Conservation (phyloP, 2,329 filamentous ascomycete species). For the Fusarium albosuccineum region DNA sequence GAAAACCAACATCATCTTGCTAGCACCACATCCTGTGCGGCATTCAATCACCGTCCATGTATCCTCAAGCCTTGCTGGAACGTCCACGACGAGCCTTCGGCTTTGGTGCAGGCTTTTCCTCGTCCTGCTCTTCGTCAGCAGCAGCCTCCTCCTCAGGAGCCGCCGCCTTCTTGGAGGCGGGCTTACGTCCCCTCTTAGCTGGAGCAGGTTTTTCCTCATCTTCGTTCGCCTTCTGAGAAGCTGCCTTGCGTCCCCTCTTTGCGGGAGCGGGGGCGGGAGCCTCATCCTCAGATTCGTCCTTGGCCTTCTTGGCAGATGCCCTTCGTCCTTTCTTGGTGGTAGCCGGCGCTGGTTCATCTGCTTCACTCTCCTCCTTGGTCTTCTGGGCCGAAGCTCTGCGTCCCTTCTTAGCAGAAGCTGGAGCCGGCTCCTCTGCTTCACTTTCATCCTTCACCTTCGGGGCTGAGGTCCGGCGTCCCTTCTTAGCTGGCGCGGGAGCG, state of each 20-base stretch:
- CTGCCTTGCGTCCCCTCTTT: conserved; percentile 32
- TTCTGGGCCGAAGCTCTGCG: conserved; percentile 20
- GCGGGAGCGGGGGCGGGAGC: conserved; percentile 16
- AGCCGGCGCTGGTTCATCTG: conserved; percentile 30
- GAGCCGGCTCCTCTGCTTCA: conserved; percentile 29
- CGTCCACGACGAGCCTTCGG: conserved; percentile 44
- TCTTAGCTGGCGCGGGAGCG: conserved; percentile 46
- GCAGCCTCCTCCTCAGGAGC: too few relatives aligned
- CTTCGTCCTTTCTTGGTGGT: conserved; percentile 48
- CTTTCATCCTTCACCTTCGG: conserved; percentile 38
- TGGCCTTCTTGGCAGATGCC: conserved; percentile 28
- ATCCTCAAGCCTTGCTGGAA: conserved; percentile 39
- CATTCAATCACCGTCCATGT: not conserved
- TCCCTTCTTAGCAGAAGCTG: conserved; percentile 18
- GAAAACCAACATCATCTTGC: conserved; percentile 1
- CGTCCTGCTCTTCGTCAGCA: conserved; percentile 34
- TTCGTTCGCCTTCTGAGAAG: conserved; percentile 17
- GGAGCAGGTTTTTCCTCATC: conserved; percentile 35
- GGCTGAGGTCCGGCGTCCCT: conserved; percentile 28
- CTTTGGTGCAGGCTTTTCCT: conserved; percentile 46
- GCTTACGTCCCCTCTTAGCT: conserved; percentile 44
- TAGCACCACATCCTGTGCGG: not conserved
- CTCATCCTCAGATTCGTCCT: conserved; percentile 41
- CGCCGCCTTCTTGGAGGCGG: conserved; percentile 17
- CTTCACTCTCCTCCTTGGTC: conserved; percentile 27